A percentile compares a stretch with the other conserved stretches of the same genome.
Conservation (phyloP, 345 rosid genomes). For the Laguncularia racemosa region DNA sequence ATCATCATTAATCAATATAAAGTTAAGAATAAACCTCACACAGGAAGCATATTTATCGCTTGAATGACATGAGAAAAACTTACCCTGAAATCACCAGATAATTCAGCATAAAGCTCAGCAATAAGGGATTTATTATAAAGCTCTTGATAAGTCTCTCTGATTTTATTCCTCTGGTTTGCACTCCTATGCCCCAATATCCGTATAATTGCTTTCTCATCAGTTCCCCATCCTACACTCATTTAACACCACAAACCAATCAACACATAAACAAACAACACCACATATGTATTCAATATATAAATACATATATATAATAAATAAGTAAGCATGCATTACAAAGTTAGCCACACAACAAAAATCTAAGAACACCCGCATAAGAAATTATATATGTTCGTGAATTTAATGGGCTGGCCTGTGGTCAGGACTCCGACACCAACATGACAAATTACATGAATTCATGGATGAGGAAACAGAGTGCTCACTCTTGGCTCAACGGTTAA, state of each 20-base stretch:
- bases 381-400: too few species aligned
- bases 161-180: slow-evolving; percentile 61
- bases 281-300: neutral
- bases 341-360: too few species aligned
- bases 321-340: too few species aligned
- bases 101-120: slow-evolving; percentile 50
- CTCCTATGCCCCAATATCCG: slow-evolving; percentile 59
- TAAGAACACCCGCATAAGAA: too few species aligned
- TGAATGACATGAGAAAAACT: slow-evolving; percentile 1
- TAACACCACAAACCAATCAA: neutral
- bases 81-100: slow-evolving; percentile 83
- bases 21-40: neutral
- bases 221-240: slow-evolving; percentile 53
- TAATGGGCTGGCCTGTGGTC: too few species aligned
- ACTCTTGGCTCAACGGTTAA: too few species aligned
- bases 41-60: neutral
- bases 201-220: slow-evolving; percentile 61
- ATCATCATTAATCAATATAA: neutral
- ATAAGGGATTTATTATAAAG: slow-evolving; percentile 57
- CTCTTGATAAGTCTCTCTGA: slow-evolving; percentile 52
- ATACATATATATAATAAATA: too few species aligned
- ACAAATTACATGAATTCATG: too few species aligned
- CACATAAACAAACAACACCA: neutral
- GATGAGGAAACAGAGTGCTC: too few species aligned
- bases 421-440: too few species aligned